These are phyloP conservation scores for Kodamaea leandrae DNA, from an alignment of 805 yeast genomes.

Conservation along the genomic window DNA sequence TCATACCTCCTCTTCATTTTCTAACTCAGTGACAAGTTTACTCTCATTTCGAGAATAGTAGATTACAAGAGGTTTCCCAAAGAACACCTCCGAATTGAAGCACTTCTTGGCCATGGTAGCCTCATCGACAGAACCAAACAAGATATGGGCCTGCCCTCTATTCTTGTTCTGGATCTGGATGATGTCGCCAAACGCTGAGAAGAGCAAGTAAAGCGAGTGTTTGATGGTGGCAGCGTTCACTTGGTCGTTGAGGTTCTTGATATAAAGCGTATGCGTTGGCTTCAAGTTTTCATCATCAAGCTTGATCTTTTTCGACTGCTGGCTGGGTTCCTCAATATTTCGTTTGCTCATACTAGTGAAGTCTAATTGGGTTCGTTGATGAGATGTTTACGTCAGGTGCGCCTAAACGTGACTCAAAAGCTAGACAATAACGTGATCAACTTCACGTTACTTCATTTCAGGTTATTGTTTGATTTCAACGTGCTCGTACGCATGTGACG, in stretches of 20 bases:
- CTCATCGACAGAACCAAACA: slow-evolving; percentile 46
- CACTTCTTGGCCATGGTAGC: slow-evolving; percentile 52
- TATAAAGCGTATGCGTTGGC: slow-evolving; percentile 51
- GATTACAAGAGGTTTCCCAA: slow-evolving; percentile 50
- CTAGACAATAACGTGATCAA: too few species aligned
- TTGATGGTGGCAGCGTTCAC: slow-evolving; percentile 44
- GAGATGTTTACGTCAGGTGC: neutral
- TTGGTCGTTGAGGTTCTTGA: slow-evolving; percentile 59
- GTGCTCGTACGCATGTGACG: too few species aligned
- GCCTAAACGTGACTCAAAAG: neutral
- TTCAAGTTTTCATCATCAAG: slow-evolving; percentile 12
- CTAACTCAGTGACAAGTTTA: slow-evolving; percentile 17
- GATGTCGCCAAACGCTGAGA: slow-evolving; percentile 65
- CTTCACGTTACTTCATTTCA: too few species aligned
- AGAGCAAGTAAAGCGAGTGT: slow-evolving; percentile 55
- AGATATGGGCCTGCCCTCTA: slow-evolving; percentile 69
- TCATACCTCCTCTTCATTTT: neutral
- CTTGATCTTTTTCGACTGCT: slow-evolving; percentile 10
- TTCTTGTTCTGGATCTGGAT: slow-evolving; percentile 47
- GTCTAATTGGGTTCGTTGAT: neutral
- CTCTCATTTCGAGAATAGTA: slow-evolving; percentile 35
- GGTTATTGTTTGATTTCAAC: too few species aligned
- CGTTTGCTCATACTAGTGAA: slow-evolving; percentile 10
- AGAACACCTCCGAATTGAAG: slow-evolving; percentile 47
- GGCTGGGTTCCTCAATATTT: neutral